Evolutionary conservation across 2,329 filamentous ascomycete genomes (phyloP), one percentile per base, ranked within the genome.

Genomic region (Alternaria sp.): DNA sequence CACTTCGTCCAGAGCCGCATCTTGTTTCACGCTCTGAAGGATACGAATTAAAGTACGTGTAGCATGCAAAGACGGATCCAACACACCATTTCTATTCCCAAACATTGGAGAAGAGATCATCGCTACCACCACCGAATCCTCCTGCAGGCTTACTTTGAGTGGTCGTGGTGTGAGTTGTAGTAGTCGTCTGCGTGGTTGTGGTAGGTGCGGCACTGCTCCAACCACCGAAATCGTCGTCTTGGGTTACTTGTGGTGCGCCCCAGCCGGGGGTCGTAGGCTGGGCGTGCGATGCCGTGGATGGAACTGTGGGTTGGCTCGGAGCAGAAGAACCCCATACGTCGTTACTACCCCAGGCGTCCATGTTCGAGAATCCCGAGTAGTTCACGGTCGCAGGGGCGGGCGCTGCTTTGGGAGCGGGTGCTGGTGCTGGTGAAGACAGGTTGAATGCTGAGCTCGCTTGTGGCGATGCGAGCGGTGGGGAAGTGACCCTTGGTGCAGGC

Each of bases 71-170:
- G 8, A 21, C 6, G 13, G 21, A 25, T 21, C 49, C 19, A n/a
- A 13, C 6, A 12, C 26, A 44, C 23, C 4, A 11, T 23, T 50
- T 25, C 28, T 44, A 97, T 82, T 93, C 88, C 95, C 95, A 98
- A 53, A 98, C 95, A 80, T 98, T 98, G 30, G 91, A 93, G 81
- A 98, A 98, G 73, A 98, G 80, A 82, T 98, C 95, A 69, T 97
- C 95, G 54, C 81, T 80, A 30, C 82, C 79, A 28, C 81, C 84
- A 58, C 88, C 89, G 59, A 82, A 78, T 4, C 87, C 87, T 21
- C 85, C 82, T 25, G 86, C 81, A 32, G 89, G 83, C 52, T 85
- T 81, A 13, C 80, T 81, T 21, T 65, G 49, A n/a, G 65, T 63
- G 4, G 62, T 65, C 2, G 60, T 63, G 4, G 65, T 68, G 19